Evolutionary conservation across 805 yeast species (phyloP), one percentile per base, ranked within the genome.

Genomic region (Pichia exigua): DNA sequence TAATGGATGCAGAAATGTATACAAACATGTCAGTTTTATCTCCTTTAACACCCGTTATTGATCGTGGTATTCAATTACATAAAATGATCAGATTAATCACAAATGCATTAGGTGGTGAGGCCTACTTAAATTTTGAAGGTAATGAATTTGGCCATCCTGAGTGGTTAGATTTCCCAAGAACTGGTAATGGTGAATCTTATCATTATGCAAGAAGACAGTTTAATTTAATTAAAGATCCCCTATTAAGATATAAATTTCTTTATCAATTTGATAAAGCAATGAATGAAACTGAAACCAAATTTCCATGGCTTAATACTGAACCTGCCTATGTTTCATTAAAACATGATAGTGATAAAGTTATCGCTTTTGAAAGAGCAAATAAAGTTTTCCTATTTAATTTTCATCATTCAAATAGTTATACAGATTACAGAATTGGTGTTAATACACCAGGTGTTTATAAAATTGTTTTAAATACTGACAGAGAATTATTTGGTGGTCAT

Each of bases 141-240:
- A 92, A 92, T 63, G 99, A 92, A 70, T 92, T 94, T 71, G 99
- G 99, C 18, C 99, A 92, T 63, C 99, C 98, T 3, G 99, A 92
- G 66, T 92, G 99, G 99, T 78, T 94, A 48, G 99, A 92, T 68
- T 94, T 92, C 76, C 98, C 99, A 15, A 82, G 97, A 62, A 84
- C 58, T 28, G 97, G 96, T 38, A 94, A 92, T 68, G 77, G 77
- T 27, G 90, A 89, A 65, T 84, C 94, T 20, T 92, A 87, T 70
- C 94, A 87, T 70, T 92, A 94, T 63, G 97, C 97, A 2, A 80
- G 98, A 64, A 81, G 99, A 62, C 99, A 92, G 69, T 94, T 91
- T 76, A 89, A 89, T 62, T 76, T 92, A 59, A 79, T 85, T 39
- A 83, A 85, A 50, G 97, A 94, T 65, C 79, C 83, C 27, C 69